A percentile compares a stretch with the other conserved stretches of the same genome.
phyloP scores from a whole-genome alignment of 2,329 filamentous ascomycete genomes.

The Blastomyces silverae region DNA sequence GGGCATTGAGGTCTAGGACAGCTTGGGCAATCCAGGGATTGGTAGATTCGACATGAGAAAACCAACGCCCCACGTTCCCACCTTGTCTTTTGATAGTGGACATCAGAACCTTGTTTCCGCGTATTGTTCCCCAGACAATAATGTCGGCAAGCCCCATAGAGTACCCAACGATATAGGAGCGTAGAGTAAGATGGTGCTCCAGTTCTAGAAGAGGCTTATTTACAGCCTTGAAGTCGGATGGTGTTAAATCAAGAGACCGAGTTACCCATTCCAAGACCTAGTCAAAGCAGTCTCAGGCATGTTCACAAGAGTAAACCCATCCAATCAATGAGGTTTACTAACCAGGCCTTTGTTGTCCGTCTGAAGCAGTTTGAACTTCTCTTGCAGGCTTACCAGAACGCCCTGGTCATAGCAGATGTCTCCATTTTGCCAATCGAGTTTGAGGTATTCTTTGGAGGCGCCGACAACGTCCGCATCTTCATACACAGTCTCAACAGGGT shows the following conservation, averaged over 20 bases:
- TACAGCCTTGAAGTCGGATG: conserved; percentile 72
- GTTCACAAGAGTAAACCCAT: background rate
- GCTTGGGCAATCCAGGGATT: conserved; percentile 69
- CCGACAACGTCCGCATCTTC: conserved; percentile 29
- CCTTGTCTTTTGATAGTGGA: conserved; percentile 71
- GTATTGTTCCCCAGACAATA: conserved; percentile 74
- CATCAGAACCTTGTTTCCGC: conserved; percentile 75
- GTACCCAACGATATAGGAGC: conserved; percentile 81
- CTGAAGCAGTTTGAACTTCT: conserved; percentile 22
- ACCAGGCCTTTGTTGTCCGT: conserved; percentile 33
- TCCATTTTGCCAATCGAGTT: conserved; percentile 11
- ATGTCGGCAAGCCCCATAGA: conserved; percentile 67
- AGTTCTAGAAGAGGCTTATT: conserved; percentile 68
- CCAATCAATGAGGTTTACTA: conserved; percentile 20
- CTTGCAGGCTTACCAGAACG: conserved; percentile 3
- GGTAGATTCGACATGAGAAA: conserved; percentile 71
- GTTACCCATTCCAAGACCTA: conserved; percentile 39
- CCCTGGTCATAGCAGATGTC: conserved; percentile 23
- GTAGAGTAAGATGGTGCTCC: conserved; percentile 79
- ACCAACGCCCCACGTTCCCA: conserved; percentile 78
- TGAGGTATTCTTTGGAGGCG: conserved; percentile 14
- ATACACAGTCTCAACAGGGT: conserved; percentile 34
- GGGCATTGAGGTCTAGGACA: conserved; percentile 62
- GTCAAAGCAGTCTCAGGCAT: background rate
- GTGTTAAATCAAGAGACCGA: conserved; percentile 51